A percentile compares a stretch with the other conserved stretches of the same genome.
phyloP scores from a whole-genome alignment of 2,329 filamentous ascomycete species.

The Rutstroemia sp. region DNA sequence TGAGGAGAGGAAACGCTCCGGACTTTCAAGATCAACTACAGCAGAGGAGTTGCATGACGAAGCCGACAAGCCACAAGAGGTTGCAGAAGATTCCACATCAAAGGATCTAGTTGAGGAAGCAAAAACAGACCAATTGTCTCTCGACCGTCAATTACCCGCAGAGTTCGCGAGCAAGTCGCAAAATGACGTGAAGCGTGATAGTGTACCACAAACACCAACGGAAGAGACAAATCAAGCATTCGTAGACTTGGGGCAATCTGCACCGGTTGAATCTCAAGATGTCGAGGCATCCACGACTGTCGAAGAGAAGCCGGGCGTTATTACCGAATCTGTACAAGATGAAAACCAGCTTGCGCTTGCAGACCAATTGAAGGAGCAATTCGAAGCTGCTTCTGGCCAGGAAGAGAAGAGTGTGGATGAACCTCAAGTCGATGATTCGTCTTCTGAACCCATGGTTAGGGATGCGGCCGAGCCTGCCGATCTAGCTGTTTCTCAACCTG shows the following conservation, averaged over 20 bases:
- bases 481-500: not conserved
- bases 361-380: slow-evolving; percentile 25
- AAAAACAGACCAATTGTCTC: slow-evolving; percentile 11
- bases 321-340: slow-evolving; percentile 17
- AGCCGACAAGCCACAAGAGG: not conserved
- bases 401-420: slow-evolving; percentile 32
- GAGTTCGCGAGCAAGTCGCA: slow-evolving; percentile 19
- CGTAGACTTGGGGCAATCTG: not conserved
- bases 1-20: slow-evolving; percentile 5
- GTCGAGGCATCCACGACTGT: not conserved
- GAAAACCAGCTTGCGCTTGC: slow-evolving; percentile 25
- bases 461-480: slow-evolving; percentile 12
- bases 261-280: not conserved
- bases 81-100: not conserved
- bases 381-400: slow-evolving; percentile 27
- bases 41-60: too few species aligned
- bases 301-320: slow-evolving; percentile 12
- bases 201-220: not conserved
- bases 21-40: too few species aligned
- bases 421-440: slow-evolving; percentile 4
- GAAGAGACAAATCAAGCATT: not conserved
- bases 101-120: slow-evolving; percentile 5
- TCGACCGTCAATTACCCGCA: slow-evolving; percentile 16
- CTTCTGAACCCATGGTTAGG: slow-evolving; percentile 8
- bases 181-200: slow-evolving; percentile 18